phyloP scores from a whole-genome alignment of 345 rosid species.

The Barbarea vulgaris region DNA sequence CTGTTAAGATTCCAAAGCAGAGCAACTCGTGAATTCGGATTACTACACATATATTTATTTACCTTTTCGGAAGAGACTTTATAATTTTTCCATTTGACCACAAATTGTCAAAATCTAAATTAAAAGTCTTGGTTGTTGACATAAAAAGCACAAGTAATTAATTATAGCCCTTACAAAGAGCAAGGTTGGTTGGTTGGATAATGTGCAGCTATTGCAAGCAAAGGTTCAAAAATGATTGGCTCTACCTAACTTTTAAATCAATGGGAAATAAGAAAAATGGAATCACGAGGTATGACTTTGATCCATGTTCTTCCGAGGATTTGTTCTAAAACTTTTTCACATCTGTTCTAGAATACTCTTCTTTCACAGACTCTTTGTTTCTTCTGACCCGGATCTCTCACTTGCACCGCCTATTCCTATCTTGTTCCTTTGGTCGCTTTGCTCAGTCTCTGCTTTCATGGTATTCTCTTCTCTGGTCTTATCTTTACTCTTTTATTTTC shows the following conservation, averaged over 20 bases:
- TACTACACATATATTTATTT: not conserved
- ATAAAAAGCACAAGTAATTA: not conserved
- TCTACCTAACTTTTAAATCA: constrained; percentile 6
- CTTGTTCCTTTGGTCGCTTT: not conserved
- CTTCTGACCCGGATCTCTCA: not conserved
- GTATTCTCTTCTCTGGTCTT: not conserved
- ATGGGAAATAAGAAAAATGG: constrained; percentile 7
- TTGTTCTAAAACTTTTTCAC: no score
- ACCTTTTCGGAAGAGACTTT: not conserved
- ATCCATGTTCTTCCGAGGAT: not conserved
- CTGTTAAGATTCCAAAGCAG: constrained; percentile 16
- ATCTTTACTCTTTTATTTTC: not conserved
- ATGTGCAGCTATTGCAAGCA: constrained; percentile 24
- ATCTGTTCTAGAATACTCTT: no score
- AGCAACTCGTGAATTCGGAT: constrained; percentile 27
- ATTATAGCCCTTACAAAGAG: not conserved
- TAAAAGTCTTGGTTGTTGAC: constrained; percentile 15
- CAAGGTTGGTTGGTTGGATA: not conserved
- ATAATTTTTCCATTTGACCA: not conserved
- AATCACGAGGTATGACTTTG: not conserved
- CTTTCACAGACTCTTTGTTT: not conserved
- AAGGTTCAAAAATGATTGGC: constrained; percentile 22
- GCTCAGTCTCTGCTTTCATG: not conserved
- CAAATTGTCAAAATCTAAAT: not conserved
- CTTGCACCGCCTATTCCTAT: no score